Evolutionary conservation across 202 grass and related monocot genomes (phyloP).

Genomic region (Miscanthus sacchariflorus): DNA sequence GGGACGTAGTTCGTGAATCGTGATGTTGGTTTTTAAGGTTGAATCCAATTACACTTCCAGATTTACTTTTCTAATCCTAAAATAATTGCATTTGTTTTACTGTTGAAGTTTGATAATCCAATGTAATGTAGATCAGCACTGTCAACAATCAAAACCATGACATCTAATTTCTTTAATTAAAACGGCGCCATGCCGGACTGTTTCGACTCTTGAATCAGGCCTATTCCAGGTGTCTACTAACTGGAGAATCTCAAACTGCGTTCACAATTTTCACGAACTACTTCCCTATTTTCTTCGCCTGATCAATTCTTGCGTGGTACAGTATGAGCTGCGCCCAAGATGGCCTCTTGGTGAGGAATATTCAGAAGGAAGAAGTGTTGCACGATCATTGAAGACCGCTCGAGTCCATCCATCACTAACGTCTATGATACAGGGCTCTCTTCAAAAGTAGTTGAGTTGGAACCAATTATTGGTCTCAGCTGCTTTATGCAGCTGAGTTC

Average conservation of each 20-base stretch:
- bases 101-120: neutral
- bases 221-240: neutral
- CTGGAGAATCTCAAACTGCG: constrained; percentile 10
- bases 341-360: constrained; percentile 96
- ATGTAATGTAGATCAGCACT: neutral
- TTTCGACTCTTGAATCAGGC: constrained; percentile 15
- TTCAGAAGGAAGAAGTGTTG: constrained; percentile 71
- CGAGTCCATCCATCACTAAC: constrained; percentile 87
- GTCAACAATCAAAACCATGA: neutral
- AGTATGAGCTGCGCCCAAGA: constrained; percentile 87
- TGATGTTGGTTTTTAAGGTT: constrained; percentile 10
- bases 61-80: neutral
- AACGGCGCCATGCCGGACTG: neutral
- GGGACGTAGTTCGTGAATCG: neutral
- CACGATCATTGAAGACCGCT: constrained; percentile 83
- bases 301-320: constrained; percentile 36
- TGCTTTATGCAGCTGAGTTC: constrained; percentile 14
- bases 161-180: constrained; percentile 16
- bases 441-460: constrained; percentile 41
- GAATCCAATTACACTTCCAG: neutral
- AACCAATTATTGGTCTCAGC: neutral
- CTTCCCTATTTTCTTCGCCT: neutral
- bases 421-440: constrained; percentile 82
- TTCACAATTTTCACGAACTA: neutral
- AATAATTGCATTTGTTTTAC: constrained; percentile 2